Conservation (phyloP, 768 basidiomycete genomes). For the Artomyces pyxidatus region DNA sequence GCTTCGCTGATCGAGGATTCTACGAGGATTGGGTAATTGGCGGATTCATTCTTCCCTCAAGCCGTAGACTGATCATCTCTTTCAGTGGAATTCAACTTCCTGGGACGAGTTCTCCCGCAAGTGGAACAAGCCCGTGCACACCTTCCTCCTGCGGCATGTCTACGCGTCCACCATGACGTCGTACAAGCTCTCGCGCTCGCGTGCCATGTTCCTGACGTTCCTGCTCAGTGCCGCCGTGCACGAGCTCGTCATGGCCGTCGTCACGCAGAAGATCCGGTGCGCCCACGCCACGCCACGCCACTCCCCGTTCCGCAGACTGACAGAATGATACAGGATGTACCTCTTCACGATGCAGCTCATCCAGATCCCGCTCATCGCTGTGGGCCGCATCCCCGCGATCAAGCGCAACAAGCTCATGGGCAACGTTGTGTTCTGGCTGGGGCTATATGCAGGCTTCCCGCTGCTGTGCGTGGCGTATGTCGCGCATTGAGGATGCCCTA, state of each 20-base stretch:
- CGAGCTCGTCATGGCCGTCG: conserved; percentile 94
- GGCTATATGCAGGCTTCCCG: conserved; percentile 88
- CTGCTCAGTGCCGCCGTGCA: conserved; percentile 83
- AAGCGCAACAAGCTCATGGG: conserved; percentile 77
- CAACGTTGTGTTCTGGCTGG: conserved; percentile 89
- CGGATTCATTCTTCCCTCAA: not conserved
- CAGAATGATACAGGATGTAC: conserved; percentile 52
- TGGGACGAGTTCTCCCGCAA: conserved; percentile 98
- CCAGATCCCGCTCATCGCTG: conserved; percentile 85
- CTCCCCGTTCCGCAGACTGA: not conserved
- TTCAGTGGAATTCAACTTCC: conserved; percentile 93
- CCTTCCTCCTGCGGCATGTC: conserved; percentile 90
- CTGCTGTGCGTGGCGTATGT: conserved; percentile 77
- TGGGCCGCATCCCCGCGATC: conserved; percentile 70
- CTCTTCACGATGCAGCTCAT: conserved; percentile 71
- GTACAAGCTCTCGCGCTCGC: conserved; percentile 62
- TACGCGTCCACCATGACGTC: conserved; percentile 82
- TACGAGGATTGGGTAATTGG: conserved; percentile 87
- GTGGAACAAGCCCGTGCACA: conserved; percentile 97
- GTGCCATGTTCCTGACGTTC: conserved; percentile 93
- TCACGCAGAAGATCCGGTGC: conserved; percentile 84
- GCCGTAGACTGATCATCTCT: not conserved
- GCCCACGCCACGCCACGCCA: conserved; percentile 17
- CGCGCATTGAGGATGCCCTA: conserved; percentile 49
- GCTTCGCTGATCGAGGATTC: conserved; percentile 96